Evolutionary conservation across 805 yeast species (phyloP).

Genomic region (Nakazawaea molendinolei): DNA sequence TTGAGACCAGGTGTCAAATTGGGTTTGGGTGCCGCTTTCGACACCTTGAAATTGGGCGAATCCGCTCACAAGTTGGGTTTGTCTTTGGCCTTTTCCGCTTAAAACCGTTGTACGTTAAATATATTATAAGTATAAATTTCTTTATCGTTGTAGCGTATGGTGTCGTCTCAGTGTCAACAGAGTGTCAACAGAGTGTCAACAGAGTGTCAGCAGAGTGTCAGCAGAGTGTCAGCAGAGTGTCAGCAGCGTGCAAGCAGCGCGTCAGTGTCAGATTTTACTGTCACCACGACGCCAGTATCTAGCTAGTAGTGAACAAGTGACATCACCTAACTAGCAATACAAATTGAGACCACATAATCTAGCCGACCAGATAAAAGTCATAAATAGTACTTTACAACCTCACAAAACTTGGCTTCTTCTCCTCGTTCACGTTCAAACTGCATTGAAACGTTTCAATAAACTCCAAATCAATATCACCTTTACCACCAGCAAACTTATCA

Average conservation of each 20-base stretch:
- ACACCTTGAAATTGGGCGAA: constrained; percentile 91
- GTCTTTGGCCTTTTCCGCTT: constrained; percentile 90
- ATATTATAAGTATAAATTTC: constrained; percentile 1
- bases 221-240: no score
- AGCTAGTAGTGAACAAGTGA: no score
- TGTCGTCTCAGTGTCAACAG: no score
- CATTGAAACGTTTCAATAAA: constrained; percentile 82
- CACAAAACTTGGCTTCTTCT: constrained; percentile 60
- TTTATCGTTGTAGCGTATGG: no score
- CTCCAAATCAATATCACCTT: constrained; percentile 87
- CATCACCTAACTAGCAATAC: no score
- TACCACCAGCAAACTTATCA: constrained; percentile 86
- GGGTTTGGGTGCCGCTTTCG: constrained; percentile 96
- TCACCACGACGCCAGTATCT: no score
- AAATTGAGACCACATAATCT: no score
- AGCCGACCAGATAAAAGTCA: no score
- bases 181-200: no score
- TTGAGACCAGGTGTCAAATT: constrained; percentile 94
- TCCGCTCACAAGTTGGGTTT: constrained; percentile 97
- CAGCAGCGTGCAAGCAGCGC: no score
- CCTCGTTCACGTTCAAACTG: constrained; percentile 38
- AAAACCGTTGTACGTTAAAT: constrained; percentile 21
- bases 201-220: no score
- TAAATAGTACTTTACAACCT: constrained; percentile 21
- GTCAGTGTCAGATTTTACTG: no score